Evolutionary conservation across 1,139 yeast genomes (phyloP).

Genomic region (Yamadazyma sp.): DNA sequence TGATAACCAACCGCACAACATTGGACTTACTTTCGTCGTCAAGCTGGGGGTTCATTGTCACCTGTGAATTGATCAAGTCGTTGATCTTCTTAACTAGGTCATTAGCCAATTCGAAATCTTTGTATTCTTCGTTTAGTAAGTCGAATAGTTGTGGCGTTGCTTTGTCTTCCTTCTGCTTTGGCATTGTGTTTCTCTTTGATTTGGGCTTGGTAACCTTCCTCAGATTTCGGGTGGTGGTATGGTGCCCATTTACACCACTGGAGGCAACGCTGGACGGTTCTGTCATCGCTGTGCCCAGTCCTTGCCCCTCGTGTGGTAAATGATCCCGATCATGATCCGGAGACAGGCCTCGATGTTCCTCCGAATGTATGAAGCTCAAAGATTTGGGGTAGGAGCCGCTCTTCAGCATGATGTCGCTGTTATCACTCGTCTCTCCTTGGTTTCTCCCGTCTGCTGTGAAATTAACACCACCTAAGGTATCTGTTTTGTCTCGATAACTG

Average conservation of each 20-base stretch:
- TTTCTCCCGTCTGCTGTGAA: neutral
- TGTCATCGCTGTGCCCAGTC: too few species aligned
- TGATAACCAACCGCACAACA: conserved; percentile 9
- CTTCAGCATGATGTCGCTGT: neutral
- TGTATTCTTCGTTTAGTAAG: conserved; percentile 7
- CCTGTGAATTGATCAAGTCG: conserved; percentile 10
- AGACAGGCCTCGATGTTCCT: neutral
- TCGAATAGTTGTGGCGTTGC: conserved; percentile 5
- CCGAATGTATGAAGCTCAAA: neutral
- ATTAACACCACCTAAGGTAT: neutral
- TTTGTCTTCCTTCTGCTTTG: conserved; percentile 1
- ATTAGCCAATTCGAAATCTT: conserved; percentile 12
- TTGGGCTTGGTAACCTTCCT: neutral
- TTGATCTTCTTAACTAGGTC: conserved; percentile 11
- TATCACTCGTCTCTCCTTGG: neutral
- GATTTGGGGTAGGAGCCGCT: neutral
- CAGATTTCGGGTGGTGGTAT: neutral
- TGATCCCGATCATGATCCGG: neutral
- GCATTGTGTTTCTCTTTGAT: neutral
- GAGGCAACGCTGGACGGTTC: neutral
- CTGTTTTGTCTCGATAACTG: neutral
- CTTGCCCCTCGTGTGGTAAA: too few species aligned
- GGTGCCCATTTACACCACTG: too few species aligned
- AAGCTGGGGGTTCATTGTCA: conserved; percentile 9
- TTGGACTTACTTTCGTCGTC: conserved; percentile 13